Conservation (phyloP, 495 filamentous ascomycete genomes). For the Neurospora discreta region DNA sequence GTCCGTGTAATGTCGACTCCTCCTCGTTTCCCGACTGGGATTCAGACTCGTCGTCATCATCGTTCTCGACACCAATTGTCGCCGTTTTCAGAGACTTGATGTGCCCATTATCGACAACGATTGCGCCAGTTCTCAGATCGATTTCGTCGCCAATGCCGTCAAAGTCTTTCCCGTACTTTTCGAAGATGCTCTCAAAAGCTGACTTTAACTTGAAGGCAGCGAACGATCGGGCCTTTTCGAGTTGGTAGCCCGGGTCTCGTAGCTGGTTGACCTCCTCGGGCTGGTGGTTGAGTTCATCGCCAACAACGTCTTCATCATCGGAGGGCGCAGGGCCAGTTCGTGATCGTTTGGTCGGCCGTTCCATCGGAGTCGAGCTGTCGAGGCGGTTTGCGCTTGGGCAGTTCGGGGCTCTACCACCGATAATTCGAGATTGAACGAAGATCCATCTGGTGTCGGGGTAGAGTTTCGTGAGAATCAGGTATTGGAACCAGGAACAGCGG, state of each 20-base stretch:
- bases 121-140: slow-evolving; percentile 47
- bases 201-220: slow-evolving; percentile 62
- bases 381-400: background rate
- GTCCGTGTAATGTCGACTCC: slow-evolving; percentile 13
- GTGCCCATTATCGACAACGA: slow-evolving; percentile 85
- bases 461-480: background rate
- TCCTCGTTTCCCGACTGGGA: slow-evolving; percentile 15
- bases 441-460: background rate
- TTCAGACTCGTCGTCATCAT: slow-evolving; percentile 12
- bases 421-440: background rate
- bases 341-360: slow-evolving; percentile 46
- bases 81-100: slow-evolving; percentile 38
- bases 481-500: background rate
- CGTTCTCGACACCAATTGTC: slow-evolving; percentile 29
- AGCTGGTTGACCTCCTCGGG: slow-evolving; percentile 31
- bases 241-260: slow-evolving; percentile 39
- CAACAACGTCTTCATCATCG: slow-evolving; percentile 28
- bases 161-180: slow-evolving; percentile 78
- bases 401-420: background rate
- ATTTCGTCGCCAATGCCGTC: slow-evolving; percentile 49
- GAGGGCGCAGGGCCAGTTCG: slow-evolving; percentile 32
- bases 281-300: slow-evolving; percentile 31
- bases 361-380: slow-evolving; percentile 31
- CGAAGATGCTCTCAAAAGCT: slow-evolving; percentile 75
- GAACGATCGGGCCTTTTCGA: slow-evolving; percentile 46